Evolutionary conservation across 2,329 filamentous ascomycete genomes (phyloP).

Genomic region (Emmonsiellopsis sp.): DNA sequence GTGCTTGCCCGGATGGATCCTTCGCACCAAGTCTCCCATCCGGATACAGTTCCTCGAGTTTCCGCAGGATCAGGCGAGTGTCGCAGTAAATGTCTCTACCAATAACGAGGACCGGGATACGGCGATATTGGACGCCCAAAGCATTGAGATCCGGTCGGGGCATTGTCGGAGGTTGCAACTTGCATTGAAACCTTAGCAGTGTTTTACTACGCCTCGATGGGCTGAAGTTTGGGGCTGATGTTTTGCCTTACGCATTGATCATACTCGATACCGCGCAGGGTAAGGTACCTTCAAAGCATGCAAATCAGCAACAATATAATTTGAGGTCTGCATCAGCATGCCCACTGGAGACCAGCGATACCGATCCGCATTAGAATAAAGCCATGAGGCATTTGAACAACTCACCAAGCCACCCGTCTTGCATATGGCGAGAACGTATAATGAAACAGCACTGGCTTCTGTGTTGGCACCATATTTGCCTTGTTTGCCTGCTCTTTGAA

Average conservation of each 20-base stretch:
- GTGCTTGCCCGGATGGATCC: slow-evolving; percentile 33
- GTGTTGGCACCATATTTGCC: background rate
- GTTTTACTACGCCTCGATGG: background rate
- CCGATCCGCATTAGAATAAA: no score
- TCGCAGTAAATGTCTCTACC: slow-evolving; percentile 61
- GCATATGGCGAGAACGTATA: slow-evolving; percentile 59
- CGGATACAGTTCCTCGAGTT: slow-evolving; percentile 51
- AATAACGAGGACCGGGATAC: slow-evolving; percentile 59
- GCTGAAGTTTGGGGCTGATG: slow-evolving; percentile 8
- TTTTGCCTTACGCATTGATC: slow-evolving; percentile 51
- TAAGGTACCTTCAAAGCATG: slow-evolving; percentile 49
- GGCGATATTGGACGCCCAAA: slow-evolving; percentile 57
- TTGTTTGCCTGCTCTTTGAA: background rate
- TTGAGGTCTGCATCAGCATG: no score
- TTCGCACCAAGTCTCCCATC: slow-evolving; percentile 31
- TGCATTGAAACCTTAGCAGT: background rate
- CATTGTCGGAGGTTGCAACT: slow-evolving; percentile 57
- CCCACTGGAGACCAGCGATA: no score
- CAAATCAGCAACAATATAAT: background rate
- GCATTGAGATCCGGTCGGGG: slow-evolving; percentile 55
- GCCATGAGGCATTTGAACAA: background rate
- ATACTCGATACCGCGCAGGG: slow-evolving; percentile 55
- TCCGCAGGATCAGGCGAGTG: slow-evolving; percentile 56
- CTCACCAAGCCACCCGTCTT: slow-evolving; percentile 43
- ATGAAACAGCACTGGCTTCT: slow-evolving; percentile 53